Conservation (phyloP, 164 flowering plant species). For the Saururus chinensis region DNA sequence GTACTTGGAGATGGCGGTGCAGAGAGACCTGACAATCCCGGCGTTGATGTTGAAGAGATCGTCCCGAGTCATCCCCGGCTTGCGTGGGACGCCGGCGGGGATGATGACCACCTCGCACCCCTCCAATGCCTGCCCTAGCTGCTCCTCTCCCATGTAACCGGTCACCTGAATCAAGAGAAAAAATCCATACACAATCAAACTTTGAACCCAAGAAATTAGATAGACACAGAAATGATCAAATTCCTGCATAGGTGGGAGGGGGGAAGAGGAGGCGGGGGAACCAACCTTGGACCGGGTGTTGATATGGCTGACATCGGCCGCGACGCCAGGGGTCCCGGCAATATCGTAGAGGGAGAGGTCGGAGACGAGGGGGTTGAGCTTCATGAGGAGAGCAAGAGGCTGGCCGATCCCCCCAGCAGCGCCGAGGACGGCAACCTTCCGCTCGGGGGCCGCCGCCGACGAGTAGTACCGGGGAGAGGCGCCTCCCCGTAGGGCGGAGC, state of each 20-base stretch:
- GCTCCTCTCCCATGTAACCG: constrained; percentile 67
- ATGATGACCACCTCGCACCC: constrained; percentile 80
- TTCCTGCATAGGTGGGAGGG: no score
- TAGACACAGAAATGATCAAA: neutral
- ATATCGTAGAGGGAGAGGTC: constrained; percentile 53
- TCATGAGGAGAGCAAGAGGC: constrained; percentile 49
- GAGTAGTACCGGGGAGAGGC: constrained; percentile 17
- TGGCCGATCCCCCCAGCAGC: constrained; percentile 64
- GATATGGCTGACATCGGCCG: constrained; percentile 62
- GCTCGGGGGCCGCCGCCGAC: constrained; percentile 25
- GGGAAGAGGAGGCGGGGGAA: neutral
- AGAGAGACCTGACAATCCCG: constrained; percentile 71
- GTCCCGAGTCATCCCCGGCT: constrained; percentile 98
- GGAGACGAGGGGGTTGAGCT: constrained; percentile 58
- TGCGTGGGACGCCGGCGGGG: constrained; percentile 95
- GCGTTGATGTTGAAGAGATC: constrained; percentile 96
- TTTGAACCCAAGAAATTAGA: neutral
- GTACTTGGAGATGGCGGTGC: constrained; percentile 78
- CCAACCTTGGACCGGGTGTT: constrained; percentile 50
- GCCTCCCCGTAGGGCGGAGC: constrained; percentile 17
- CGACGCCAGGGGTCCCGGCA: constrained; percentile 57
- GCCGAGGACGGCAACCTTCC: constrained; percentile 44
- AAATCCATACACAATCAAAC: neutral
- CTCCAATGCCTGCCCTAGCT: constrained; percentile 66
- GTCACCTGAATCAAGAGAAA: constrained; percentile 37